Evolutionary conservation across 1,139 yeast genomes (phyloP), one percentile per base, ranked within the genome.

Genomic region (Yamadazyma buinensis): DNA sequence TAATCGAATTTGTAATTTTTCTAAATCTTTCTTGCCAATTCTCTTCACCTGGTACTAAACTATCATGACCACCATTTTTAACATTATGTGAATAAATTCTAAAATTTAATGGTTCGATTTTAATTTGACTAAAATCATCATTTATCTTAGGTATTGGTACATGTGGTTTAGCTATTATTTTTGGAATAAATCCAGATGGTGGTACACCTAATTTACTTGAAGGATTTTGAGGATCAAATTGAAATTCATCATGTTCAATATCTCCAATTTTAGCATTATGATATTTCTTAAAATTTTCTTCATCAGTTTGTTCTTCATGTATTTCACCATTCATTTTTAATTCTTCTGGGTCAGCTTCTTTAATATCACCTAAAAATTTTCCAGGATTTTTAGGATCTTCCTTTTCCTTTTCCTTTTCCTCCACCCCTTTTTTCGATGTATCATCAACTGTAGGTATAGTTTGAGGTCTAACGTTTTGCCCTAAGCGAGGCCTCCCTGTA

Each of bases 71-170:
- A 3, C 66, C 68, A 40, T 62, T 64, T 36, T 61, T 62, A 30
- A 64, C 54, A 43, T 65, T 65, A 38, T 65, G 71, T 5, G 67
- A 58, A 41, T 64, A 64, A 15, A 65, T 52, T 23, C 70, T 51
- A 43, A 65, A 61, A 13, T 36, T 38, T 5, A 62, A 32, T 1
- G 55, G 52, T 6, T 43, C 36, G 11, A 51, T 42, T 7, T 33
- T 34, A 12, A 36, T 32, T n/a, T 32, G 37, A 12, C 33, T 26
- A 24, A 53, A 47, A 26, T 47, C 38, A 10, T 41, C 41, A 4
- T 52, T 49, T 2, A 56, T 40, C 4, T 39, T 30, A 2, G 57
- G 47, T 15, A 40, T 45, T 15, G 37, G 35, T 14, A 46, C 52
- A 15, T 47, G 50, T 10, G 49, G 46, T 23, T 45, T 38, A 5